Base-by-base conservation (phyloP, 108 stramenopile species). In the Skeletonema marinoi region DNA sequence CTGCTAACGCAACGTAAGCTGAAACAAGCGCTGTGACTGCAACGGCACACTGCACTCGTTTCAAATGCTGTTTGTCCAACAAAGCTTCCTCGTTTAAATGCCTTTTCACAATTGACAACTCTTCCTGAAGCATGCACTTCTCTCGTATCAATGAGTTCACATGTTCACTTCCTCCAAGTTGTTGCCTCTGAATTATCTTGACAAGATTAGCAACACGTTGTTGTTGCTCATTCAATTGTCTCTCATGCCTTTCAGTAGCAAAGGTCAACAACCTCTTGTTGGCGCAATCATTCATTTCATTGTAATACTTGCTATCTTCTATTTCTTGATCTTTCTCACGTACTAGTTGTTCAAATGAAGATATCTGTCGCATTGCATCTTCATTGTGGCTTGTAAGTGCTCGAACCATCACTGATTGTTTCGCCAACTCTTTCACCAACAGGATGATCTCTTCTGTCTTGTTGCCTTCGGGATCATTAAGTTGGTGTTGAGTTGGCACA, bases 321-420 rank as follows among this genome's bases (percentile, higher is more conserved):
- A 75, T 9, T 56, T 65, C 74, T 25, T 59, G 19, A 29, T 75
- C 74, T 30, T 75, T 75, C 63, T 75, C 66, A n/a, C 54, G 32
- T 8, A 67, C 7, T n/a, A 75, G 50, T 29, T 21, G 17, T 46
- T 61, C 63, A 19, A 75, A 59, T 3, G 10, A 58, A 12, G 50
- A 41, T 36, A 73, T 42, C 29, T 44, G 11, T 59, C 56, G 31
- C 46, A 62, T 62, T 17, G 51, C 44, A 38, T 66, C 73, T 36
- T 66, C 31, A 17, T 74, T 65, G 1, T 29, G 25, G 60, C 1
- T 75, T 3, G 39, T 42, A 10, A 75, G 36, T n/a, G 48, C 56
- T 11, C 65, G 8, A 5, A 59, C 46, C 7, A 33, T 8, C 12
- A 4, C 19, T 19, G 63, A 36, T 35, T 75, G 74, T 9, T 46